Base-by-base conservation (phyloP, 148 eudicot genomes). In the Linanthus parryae region DNA sequence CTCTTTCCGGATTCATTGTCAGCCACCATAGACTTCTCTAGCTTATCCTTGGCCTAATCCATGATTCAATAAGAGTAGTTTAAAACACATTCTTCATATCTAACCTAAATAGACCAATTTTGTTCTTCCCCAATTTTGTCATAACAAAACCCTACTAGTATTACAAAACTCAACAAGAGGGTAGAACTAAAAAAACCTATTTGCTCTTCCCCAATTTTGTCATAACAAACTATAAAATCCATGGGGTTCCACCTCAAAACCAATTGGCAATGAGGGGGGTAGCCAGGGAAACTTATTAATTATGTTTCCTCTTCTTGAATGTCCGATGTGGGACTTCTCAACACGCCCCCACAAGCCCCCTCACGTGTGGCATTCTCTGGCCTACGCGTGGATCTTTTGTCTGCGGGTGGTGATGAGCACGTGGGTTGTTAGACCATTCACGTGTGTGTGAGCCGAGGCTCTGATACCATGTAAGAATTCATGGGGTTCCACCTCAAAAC, bases 21-120 rank as follows among this genome's bases (percentile, higher is more conserved):
- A 40, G 81, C 82, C 62, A 84, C 92, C 92, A 80, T 84, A 19
- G 92, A 84, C 60, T 77, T 75, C 72, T 75, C 67, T 35, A 84
- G 61, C 67, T 77, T 75, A 61, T 67, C 75, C 73, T 63, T 84
- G 17, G 92, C 87, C 92, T 84, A 54, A 43, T 13, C 48, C 54
- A 30, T 18, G 42, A 6, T 45, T 10, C 21, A 21, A 1, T 17
- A 54, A 27, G 30, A 54, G 47, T 33, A 44, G 8, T 10, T 15
- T 13, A 30, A 15, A 2, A 42, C 35, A 35, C 63, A 48, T 15
- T 17, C 16, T 11, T 5, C 4, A 44, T 1, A 37, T 7, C 36
- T 11, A 45, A 16, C 0, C 24, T 21, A 22, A 7, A 2, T 10
- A 59, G 45, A 25, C 20, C 16, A 34, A 9, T 44, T 11, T n/a